Evolutionary conservation across 2,329 filamentous ascomycete genomes (phyloP).

Genomic region (Pseudocercospora cruenta): DNA sequence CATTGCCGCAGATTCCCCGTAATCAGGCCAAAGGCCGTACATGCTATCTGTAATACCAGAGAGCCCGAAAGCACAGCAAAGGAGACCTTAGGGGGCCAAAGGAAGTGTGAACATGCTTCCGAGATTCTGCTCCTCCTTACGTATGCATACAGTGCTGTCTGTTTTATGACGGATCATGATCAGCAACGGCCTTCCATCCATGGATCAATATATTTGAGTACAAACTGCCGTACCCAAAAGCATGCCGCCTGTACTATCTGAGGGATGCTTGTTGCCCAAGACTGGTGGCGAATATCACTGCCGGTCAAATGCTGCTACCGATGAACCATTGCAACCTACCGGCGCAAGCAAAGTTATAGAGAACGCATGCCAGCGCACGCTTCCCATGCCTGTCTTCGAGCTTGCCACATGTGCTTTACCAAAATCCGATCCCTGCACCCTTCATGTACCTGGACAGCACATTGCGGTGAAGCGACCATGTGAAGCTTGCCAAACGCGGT

Average conservation of each 20-base stretch:
- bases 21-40: neutral
- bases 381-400: neutral
- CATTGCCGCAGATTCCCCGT: no score
- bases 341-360: neutral
- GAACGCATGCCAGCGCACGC: neutral
- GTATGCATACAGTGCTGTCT: neutral
- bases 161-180: neutral
- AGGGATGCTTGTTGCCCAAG: no score
- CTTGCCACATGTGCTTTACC: neutral
- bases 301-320: neutral
- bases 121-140: no score
- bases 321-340: neutral
- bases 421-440: neutral
- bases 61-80: neutral
- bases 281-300: no score
- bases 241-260: no score
- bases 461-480: neutral
- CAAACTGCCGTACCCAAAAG: neutral
- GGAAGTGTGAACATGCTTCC: no score
- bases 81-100: neutral
- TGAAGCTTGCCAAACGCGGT: neutral
- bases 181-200: no score
- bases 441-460: neutral
- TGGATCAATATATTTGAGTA: neutral
- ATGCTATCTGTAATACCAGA: no score